Evolutionary conservation across 169 alveolate species (phyloP), one percentile per base, ranked within the genome.

Genomic region (Plasmodium knowlesi): DNA sequence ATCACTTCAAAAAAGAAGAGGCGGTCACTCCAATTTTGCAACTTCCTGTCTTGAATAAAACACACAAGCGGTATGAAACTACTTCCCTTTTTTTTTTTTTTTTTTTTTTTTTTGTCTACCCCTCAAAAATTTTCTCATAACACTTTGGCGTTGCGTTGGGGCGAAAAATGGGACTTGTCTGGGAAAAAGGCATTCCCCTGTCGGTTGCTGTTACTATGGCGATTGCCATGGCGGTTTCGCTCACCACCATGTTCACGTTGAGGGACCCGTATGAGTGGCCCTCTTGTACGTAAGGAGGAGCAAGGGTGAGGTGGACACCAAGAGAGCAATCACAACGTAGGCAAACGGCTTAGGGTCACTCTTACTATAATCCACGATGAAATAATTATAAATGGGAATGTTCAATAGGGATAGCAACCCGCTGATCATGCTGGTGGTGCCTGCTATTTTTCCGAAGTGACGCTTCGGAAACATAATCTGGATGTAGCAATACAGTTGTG

Each of bases 401-500:
- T 95, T 86, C n/a, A 94, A 19, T n/a, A 93, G 92, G 41, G 97
- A 95, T 5, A 94, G 30, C 57, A 95, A 72, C 1, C 97, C 97
- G 37, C 97, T 96, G 32, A 92, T 79, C 89, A 94, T 76, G 78
- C 84, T 88, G 43, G 95, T 93, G 19, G 89, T 92, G 54, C 97
- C 97, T 61, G 95, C 92, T 1, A 95, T 90, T 71, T 93, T 92
- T 9, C 97, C 97, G 61, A 95, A 95, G 46, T 92, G 95, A 25
- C 67, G 41, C 2, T 92, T 90, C 3, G 96, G 95, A 72, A 95
- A 95, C 84, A 86, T 92, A 10, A 78, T 54, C 74, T 95, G 96
- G 28, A 95, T 82, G 74, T 90, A 94, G 30, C 94, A 93, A 39
- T 88, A 95, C 14, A 95, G 84, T 61, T 95, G 97, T 1, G 95